phyloP scores from a whole-genome alignment of 169 alveolate species.

The Plasmodium gallinaceum region DNA sequence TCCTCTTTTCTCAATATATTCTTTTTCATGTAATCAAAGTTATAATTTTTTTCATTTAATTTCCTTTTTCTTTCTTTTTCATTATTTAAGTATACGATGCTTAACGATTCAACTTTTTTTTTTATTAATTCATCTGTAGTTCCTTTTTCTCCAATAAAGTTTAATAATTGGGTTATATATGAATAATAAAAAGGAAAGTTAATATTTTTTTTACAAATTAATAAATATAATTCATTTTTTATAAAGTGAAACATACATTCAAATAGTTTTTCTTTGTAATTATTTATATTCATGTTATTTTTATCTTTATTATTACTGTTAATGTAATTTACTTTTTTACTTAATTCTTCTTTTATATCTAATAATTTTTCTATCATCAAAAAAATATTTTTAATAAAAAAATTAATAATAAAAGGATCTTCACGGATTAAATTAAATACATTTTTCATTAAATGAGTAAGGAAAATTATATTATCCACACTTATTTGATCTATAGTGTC shows the following conservation, averaged over 20 bases:
- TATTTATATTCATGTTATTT: not conserved
- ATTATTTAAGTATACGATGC: not conserved
- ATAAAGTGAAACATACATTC: conserved; percentile 34
- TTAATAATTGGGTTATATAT: conserved; percentile 38
- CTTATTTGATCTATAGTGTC: conserved; percentile 25
- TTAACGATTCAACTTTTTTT: conserved; percentile 25
- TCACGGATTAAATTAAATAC: conserved; percentile 42
- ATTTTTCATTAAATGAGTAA: conserved; percentile 52
- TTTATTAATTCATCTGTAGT: conserved; percentile 51
- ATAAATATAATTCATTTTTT: conserved; percentile 44
- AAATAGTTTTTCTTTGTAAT: conserved; percentile 19
- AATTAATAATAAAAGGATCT: conserved; percentile 53
- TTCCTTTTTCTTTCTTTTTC: conserved; percentile 15
- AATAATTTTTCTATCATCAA: conserved; percentile 26
- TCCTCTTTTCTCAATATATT: conserved; percentile 29
- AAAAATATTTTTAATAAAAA: conserved; percentile 43
- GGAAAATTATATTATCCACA: conserved; percentile 42
- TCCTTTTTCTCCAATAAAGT: conserved; percentile 36
- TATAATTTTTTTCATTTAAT: not conserved
- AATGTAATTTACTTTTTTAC: not conserved
- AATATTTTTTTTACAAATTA: conserved; percentile 34
- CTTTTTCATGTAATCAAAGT: conserved; percentile 28
- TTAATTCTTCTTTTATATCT: not conserved
- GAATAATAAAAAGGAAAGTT: conserved; percentile 50
- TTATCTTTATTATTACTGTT: not conserved